These are phyloP conservation scores for Lyophyllum atratum DNA, from an alignment of 768 basidiomycete species.

Conservation along the genomic window DNA sequence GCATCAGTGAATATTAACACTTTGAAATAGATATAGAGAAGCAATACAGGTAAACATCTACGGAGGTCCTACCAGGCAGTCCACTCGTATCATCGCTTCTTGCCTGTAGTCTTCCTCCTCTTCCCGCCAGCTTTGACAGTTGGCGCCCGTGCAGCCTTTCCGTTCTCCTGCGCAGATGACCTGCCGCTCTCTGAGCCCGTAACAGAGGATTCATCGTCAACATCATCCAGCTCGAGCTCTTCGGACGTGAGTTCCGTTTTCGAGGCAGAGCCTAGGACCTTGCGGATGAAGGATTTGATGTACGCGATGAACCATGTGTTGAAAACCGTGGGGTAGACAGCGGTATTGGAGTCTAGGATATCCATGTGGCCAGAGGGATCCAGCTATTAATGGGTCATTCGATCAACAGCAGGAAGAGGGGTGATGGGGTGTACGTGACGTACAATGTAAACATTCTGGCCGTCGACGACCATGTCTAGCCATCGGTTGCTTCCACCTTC, in stretches of 20 bases:
- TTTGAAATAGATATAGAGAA: neutral
- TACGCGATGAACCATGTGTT: slow-evolving; percentile 74
- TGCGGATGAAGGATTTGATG: slow-evolving; percentile 32
- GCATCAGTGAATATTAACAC: neutral
- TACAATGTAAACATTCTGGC: slow-evolving; percentile 73
- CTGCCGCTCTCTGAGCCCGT: slow-evolving; percentile 48
- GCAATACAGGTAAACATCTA: neutral
- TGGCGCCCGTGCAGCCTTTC: slow-evolving; percentile 34
- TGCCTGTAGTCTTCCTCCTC: slow-evolving; percentile 55
- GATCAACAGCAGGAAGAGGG: neutral
- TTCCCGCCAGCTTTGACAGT: slow-evolving; percentile 62
- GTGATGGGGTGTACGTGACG: slow-evolving; percentile 28
- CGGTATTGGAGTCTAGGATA: slow-evolving; percentile 59
- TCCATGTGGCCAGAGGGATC: slow-evolving; percentile 61
- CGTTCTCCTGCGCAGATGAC: slow-evolving; percentile 36
- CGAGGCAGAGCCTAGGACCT: slow-evolving; percentile 25
- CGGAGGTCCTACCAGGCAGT: slow-evolving; percentile 11
- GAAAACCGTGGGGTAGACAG: slow-evolving; percentile 52
- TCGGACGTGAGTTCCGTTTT: slow-evolving; percentile 20
- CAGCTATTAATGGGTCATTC: slow-evolving; percentile 40
- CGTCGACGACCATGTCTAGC: slow-evolving; percentile 84
- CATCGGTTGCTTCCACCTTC: slow-evolving; percentile 55
- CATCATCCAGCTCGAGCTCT: slow-evolving; percentile 26
- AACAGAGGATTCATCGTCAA: slow-evolving; percentile 41
- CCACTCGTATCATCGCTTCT: slow-evolving; percentile 48